phyloP scores from a whole-genome alignment of 2,329 filamentous ascomycete species.

The Thielaviopsis populi region DNA sequence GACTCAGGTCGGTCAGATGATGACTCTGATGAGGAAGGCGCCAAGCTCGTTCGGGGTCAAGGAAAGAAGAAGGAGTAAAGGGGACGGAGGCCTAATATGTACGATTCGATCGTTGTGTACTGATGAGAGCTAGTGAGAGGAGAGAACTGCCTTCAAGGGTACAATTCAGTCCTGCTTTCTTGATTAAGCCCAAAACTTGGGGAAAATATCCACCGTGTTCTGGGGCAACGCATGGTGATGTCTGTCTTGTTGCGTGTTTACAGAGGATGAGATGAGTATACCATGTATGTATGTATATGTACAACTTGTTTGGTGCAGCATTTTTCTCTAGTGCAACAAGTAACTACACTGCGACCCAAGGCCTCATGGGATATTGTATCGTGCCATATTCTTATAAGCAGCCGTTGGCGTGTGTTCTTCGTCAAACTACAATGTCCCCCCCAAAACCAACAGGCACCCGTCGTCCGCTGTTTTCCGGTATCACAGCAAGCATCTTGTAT shows the following conservation, averaged over 20 bases:
- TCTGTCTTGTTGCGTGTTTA: too few relatives aligned
- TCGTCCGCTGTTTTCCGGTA: constrained; percentile 62
- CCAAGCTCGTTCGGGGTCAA: constrained; percentile 37
- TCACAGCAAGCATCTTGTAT: constrained; percentile 83
- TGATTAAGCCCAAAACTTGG: too few relatives aligned
- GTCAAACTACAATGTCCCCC: constrained; percentile 38
- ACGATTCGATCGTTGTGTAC: neutral
- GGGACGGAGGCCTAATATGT: neutral
- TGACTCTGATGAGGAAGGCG: constrained; percentile 38
- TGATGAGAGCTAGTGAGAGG: neutral
- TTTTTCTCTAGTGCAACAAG: too few relatives aligned
- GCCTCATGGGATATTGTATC: neutral
- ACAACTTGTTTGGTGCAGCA: too few relatives aligned
- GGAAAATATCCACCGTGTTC: neutral
- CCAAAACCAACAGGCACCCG: constrained; percentile 85
- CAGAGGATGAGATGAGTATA: neutral
- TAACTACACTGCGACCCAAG: too few relatives aligned
- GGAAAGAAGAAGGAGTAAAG: constrained; percentile 13
- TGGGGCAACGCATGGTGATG: too few relatives aligned
- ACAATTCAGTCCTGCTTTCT: too few relatives aligned
- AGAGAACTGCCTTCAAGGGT: too few relatives aligned
- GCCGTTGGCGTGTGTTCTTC: neutral
- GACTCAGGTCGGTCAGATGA: neutral
- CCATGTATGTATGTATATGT: neutral
- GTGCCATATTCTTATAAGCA: neutral